These are phyloP conservation scores for Pichia deserticola DNA, from an alignment of 805 yeast species.

Conservation along the genomic window DNA sequence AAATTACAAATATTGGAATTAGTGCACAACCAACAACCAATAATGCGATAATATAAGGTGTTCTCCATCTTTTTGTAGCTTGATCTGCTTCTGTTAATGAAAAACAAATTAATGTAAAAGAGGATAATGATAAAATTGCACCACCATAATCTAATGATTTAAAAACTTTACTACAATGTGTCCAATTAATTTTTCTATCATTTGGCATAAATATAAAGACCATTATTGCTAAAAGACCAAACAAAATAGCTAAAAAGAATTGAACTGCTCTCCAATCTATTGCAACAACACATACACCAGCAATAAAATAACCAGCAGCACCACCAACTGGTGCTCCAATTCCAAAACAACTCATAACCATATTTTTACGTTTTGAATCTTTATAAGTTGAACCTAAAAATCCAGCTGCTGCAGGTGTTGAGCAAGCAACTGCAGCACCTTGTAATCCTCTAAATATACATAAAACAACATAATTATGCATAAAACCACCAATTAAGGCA, in stretches of 20 bases:
- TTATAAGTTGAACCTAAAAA: slow-evolving; percentile 35
- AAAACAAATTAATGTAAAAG: slow-evolving; percentile 36
- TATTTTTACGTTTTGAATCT: slow-evolving; percentile 34
- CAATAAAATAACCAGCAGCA: slow-evolving; percentile 35
- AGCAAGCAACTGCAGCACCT: slow-evolving; percentile 38
- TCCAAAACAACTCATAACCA: slow-evolving; percentile 35
- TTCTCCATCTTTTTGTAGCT: slow-evolving; percentile 36
- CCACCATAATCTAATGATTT: slow-evolving; percentile 35
- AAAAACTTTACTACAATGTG: slow-evolving; percentile 20
- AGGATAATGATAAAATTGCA: slow-evolving; percentile 32
- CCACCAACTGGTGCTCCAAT: slow-evolving; percentile 45
- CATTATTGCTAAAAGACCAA: slow-evolving; percentile 18
- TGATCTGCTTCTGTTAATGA: slow-evolving; percentile 38
- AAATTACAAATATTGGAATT: slow-evolving; percentile 29
- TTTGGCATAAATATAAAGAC: slow-evolving; percentile 29
- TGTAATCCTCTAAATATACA: slow-evolving; percentile 38
- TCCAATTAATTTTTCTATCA: slow-evolving; percentile 26
- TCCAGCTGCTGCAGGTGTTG: slow-evolving; percentile 43
- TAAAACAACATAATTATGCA: slow-evolving; percentile 30
- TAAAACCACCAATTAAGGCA: slow-evolving; percentile 32
- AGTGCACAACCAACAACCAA: slow-evolving; percentile 33
- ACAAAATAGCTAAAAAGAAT: slow-evolving; percentile 34
- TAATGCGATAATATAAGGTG: slow-evolving; percentile 39
- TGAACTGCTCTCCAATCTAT: slow-evolving; percentile 37
- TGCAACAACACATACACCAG: slow-evolving; percentile 35